Base-by-base conservation (phyloP, 2,329 filamentous ascomycete genomes). In the Cladosporium sp. region DNA sequence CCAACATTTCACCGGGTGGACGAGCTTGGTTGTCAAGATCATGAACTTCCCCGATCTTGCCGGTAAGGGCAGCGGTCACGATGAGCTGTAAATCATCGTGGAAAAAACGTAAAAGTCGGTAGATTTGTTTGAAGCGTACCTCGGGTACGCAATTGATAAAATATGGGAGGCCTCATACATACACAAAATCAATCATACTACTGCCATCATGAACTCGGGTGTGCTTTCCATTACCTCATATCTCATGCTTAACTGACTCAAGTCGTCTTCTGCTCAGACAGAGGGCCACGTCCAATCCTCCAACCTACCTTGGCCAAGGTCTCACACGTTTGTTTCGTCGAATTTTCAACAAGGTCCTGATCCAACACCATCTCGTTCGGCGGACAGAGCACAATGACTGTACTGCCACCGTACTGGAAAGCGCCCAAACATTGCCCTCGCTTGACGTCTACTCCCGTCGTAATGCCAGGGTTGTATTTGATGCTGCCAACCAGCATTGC, bases 1-100 rank as follows among this genome's bases (percentile, higher is more conserved):
- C 4, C 91, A 97, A 79, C 93, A 97, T 74, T 99, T 99, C 72
- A 97, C 94, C 0, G 94, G 94, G 51, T 99, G 94, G 94, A 99
- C 94, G n/a, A 96, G 91, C 72, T 78, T 97, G 74, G 90, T 97
- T 48, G 92, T 97, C 45, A 97, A 96, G 79, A 90, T 99, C 64
- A 96, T 97, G 91, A 85, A 85, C 47, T 93, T 99, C 90, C 89
- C 91, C 6, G 88, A 95, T 65, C 69, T 90, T 40, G 65, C 65
- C 37, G 62, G 64, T 24, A 58, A 35, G 50, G 60, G 54, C 34
- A 61, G 50, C 51, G 69, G 66, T 12, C 77, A 79, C 62, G 79
- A 82, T 66, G 80, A 82, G 70, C 65, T 82, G 68, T 82, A 35
- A 25, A 48, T 19, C 3, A 1, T 37, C n/a, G 22, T 45, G 28